Base-by-base conservation (phyloP, 2,329 filamentous ascomycete genomes). In the Saccharata proteae region DNA sequence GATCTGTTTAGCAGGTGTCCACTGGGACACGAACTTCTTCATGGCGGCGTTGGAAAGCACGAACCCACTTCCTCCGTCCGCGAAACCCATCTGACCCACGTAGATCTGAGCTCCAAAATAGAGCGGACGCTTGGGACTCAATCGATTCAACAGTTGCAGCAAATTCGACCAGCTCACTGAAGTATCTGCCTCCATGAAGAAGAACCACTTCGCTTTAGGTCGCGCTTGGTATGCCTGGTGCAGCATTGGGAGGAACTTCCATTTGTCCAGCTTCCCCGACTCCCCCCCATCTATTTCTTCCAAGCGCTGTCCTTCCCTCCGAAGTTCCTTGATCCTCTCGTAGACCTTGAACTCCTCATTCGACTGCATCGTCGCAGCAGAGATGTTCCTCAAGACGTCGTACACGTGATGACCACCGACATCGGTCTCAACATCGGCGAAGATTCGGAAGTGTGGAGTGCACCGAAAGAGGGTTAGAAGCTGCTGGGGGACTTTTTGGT, bases 191-290 rank as follows among this genome's bases (percentile, higher is more conserved):
- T 36, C 34, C 34, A 36, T 36, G 29, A 36, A 36, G 12, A 32
- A 36, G 18, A 27, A 36, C 28, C 24, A 36, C 16, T 36, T 36
- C 18, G 29, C 22, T 10, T 31, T 30, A 4, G 34, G 34, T 19
- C 17, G 20, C 5, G 16, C 14, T 46, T 45, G 43, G 24, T 62
- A 54, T 0, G 66, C 58, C 41, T 64, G 60, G 41, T 69, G 63
- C 3, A 67, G 61, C 55, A 71, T 63, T 5, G 67, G 67, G 13
- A 72, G 48, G 39, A 69, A 66, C 44, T 71, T 72, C 67, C 67
- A 72, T 40, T 71, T 71, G 40, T 72, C 68, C 21, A 72, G 46
- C 30, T 55, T 59, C 32, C 27, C n/a, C n/a, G n/a, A n/a, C n/a
- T n/a, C n/a, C n/a, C n/a, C n/a, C n/a, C n/a, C n/a, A n/a, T n/a